Evolutionary conservation across 306 rosid species (phyloP), one percentile per base, ranked within the genome.

Genomic region (Castanea crenata): DNA sequence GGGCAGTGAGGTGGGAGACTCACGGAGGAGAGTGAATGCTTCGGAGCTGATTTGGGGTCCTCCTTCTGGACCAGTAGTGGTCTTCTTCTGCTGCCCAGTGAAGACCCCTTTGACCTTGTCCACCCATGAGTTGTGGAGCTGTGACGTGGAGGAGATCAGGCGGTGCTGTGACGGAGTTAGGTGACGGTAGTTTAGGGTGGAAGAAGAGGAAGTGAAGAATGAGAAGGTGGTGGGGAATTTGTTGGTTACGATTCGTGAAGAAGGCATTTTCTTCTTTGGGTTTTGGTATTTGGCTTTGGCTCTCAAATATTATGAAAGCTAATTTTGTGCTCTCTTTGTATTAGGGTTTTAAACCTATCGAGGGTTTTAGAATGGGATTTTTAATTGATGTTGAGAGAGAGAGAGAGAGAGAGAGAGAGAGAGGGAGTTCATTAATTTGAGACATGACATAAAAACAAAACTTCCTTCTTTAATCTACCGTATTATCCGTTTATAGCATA

Each of bases 41-140:
- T 84, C 85, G 69, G 90, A 78, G 87, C 78, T 61, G 83, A 73
- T 11, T 49, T 77, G 73, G 25, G 87, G 6, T 12, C 58, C 83
- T 9, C 75, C 89, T 11, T 73, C 89, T 34, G 62, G 16, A 7
- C 13, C 64, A 2, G 77, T 1, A 49, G 90, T 32, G 77, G 75
- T 16, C 61, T 87, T 88, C 52, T 90, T 65, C 54, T 49, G 3
- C 54, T 49, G 14, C 32, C 97, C 97, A 14, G 97, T 90, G 79
- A 94, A 82, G 87, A 77, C 94, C 11, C 88, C 93, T 86, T 92
- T 94, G 51, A 92, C 79, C 93, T 83, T 92, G 69, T 85, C 76
- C 85, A 91, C 73, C 99, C 97, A 95, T 83, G 95, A 91, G 78
- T 52, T 75, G 3, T 87, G 88, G 15, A 92, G 84, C 29, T 81